A percentile compares a stretch with the other conserved stretches of the same genome.
Conservation (phyloP, 2,329 filamentous ascomycete genomes). For the Sclerotinia minor region DNA sequence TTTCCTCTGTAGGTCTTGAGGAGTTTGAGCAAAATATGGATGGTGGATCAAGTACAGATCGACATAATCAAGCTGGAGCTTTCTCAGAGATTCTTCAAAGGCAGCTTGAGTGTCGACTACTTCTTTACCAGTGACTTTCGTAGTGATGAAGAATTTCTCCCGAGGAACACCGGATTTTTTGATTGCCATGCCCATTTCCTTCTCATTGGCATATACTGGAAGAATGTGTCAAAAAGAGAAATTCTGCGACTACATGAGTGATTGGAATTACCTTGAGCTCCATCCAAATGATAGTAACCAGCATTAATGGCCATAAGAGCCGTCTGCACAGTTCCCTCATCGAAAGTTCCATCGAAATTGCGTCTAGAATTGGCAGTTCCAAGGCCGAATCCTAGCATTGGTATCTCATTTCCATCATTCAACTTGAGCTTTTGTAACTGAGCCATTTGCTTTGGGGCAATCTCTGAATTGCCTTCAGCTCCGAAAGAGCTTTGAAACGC, state of each 20-base stretch:
- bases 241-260: background rate
- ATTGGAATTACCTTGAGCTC: constrained; percentile 60
- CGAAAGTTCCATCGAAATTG: constrained; percentile 45
- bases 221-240: background rate
- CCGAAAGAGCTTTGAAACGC: constrained; percentile 40
- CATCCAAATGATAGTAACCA: constrained; percentile 74
- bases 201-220: constrained; percentile 62
- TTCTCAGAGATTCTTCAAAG: constrained; percentile 56
- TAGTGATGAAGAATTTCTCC: constrained; percentile 67
- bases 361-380: constrained; percentile 66
- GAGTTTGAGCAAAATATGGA: constrained; percentile 53
- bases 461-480: constrained; percentile 53
- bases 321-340: constrained; percentile 54
- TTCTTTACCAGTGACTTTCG: constrained; percentile 52
- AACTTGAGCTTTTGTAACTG: constrained; percentile 63
- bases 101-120: constrained; percentile 47
- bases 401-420: constrained; percentile 72
- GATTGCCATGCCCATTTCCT: constrained; percentile 71
- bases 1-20: constrained; percentile 55
- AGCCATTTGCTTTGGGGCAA: constrained; percentile 69
- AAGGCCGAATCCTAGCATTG: constrained; percentile 70
- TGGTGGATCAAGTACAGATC: constrained; percentile 68
- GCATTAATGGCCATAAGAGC: constrained; percentile 63
- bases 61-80: constrained; percentile 68
- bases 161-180: constrained; percentile 64